phyloP scores from a whole-genome alignment of 148 eudicot genomes.

The Rhododendron kiyosumense region DNA sequence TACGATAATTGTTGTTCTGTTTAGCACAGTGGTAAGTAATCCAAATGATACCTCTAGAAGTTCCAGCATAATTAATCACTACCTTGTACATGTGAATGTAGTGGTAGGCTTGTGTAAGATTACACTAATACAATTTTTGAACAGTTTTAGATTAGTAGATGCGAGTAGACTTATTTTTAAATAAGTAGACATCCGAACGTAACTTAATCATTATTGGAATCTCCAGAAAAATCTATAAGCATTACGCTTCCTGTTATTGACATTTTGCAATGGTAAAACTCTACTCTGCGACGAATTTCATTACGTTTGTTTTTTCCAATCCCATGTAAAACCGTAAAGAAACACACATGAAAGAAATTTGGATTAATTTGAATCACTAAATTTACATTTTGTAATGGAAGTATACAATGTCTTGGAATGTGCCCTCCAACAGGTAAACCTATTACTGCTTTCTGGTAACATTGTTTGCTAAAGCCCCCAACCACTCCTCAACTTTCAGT shows the following conservation, averaged over 20 bases:
- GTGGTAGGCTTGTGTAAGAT: neutral
- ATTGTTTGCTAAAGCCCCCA: neutral
- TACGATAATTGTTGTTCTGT: slow-evolving; percentile 68
- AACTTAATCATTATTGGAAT: neutral
- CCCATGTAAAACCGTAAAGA: neutral
- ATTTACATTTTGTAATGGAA: neutral
- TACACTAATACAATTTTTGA: neutral
- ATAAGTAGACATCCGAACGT: neutral
- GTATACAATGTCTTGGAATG: neutral
- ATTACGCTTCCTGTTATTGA: neutral
- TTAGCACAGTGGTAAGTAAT: slow-evolving; percentile 81
- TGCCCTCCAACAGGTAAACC: neutral
- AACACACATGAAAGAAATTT: neutral
- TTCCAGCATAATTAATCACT: neutral
- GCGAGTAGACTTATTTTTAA: neutral
- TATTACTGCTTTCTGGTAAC: neutral
- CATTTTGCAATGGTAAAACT: neutral
- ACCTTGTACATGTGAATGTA: neutral
- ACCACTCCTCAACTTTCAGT: neutral
- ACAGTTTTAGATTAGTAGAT: neutral
- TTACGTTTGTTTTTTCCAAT: neutral
- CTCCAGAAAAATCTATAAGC: neutral
- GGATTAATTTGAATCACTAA: neutral
- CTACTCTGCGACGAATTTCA: neutral
- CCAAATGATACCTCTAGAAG: neutral